Conservation (phyloP, 148 eudicot genomes). For the Polygonum aviculare region DNA sequence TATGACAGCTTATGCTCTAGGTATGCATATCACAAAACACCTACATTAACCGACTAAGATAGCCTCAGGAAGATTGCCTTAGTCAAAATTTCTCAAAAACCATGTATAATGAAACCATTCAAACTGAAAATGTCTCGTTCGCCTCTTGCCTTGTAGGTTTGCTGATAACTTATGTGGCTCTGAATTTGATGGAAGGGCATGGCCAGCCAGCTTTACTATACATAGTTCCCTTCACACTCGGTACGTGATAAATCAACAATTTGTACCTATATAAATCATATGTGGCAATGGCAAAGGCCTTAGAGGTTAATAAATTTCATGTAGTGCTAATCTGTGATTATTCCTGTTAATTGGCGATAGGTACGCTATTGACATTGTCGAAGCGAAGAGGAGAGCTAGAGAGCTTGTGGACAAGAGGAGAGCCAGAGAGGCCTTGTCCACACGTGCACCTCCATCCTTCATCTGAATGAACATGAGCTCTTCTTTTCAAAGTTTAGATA, state of each 20-base stretch:
- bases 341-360: not conserved
- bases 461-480: not conserved
- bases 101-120: no score
- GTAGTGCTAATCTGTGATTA: not conserved
- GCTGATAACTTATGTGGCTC: slow-evolving; percentile 81
- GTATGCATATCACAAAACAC: slow-evolving; percentile 21
- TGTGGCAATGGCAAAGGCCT: not conserved
- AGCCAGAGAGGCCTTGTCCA: slow-evolving; percentile 12
- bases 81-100: not conserved
- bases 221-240: slow-evolving; percentile 93
- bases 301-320: not conserved
- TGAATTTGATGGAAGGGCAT: slow-evolving; percentile 99
- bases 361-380: slow-evolving; percentile 5
- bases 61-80: not conserved
- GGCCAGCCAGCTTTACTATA: slow-evolving; percentile 99
- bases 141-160: slow-evolving; percentile 43
- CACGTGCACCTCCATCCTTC: slow-evolving; percentile 3
- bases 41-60: not conserved
- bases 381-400: slow-evolving; percentile 8
- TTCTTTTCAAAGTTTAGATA: not conserved
- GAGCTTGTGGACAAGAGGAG: slow-evolving; percentile 1
- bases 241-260: slow-evolving; percentile 25
- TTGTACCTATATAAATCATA: no score
- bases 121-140: no score
- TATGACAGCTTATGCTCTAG: slow-evolving; percentile 88